Percentiles rank a stretch among this genome's conserved stretches.
Conservation (phyloP, 805 yeast genomes). For the Teunomyces panamensis region DNA sequence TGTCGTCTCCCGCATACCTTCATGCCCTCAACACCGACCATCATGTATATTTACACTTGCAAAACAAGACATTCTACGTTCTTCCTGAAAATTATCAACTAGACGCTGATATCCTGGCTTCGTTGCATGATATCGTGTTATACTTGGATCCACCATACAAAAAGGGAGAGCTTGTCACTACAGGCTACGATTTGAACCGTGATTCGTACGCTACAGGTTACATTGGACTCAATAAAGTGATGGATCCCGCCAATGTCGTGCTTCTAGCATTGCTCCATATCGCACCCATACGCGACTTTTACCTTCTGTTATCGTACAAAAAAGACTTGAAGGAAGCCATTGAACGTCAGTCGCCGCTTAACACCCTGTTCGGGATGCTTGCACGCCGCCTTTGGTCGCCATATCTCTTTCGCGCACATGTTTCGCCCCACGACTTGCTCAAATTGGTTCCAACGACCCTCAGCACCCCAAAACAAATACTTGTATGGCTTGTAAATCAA, state of each 20-base stretch:
- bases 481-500: constrained; percentile 54
- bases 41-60: constrained; percentile 59
- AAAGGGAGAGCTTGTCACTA: constrained; percentile 19
- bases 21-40: constrained; percentile 66
- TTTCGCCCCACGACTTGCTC: constrained; percentile 66
- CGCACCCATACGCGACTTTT: constrained; percentile 40
- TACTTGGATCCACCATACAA: constrained; percentile 53
- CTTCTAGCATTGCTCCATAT: constrained; percentile 58
- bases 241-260: constrained; percentile 51
- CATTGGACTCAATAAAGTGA: constrained; percentile 59
- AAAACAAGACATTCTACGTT: constrained; percentile 46
- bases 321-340: constrained; percentile 18
- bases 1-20: constrained; percentile 60
- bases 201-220: constrained; percentile 57
- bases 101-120: constrained; percentile 7
- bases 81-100: constrained; percentile 61
- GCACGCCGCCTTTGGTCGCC: constrained; percentile 65
- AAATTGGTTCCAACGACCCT: constrained; percentile 39
- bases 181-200: constrained; percentile 42
- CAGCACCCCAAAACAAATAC: constrained; percentile 50
- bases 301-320: constrained; percentile 14
- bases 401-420: constrained; percentile 53
- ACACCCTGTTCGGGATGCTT: constrained; percentile 43
- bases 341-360: constrained; percentile 23
- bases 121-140: constrained; percentile 50